phyloP scores from a whole-genome alignment of 768 basidiomycete genomes.

The Chalciporus piperatus region DNA sequence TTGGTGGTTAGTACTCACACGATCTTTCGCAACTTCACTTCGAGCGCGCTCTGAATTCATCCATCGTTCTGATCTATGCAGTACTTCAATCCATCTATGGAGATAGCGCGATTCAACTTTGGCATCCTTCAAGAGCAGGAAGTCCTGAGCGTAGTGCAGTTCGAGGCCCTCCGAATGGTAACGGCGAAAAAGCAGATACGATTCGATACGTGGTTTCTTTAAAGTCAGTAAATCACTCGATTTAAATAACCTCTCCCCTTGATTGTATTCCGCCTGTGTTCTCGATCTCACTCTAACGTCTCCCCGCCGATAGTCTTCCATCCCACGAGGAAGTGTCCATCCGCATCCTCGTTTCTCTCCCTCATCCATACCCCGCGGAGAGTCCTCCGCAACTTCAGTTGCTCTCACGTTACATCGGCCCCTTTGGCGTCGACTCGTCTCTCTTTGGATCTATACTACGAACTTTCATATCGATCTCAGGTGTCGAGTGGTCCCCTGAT shows the following conservation, averaged over 20 bases:
- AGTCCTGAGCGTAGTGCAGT: constrained; percentile 6
- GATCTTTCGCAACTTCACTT: constrained; percentile 4
- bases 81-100: constrained; percentile 86
- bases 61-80: constrained; percentile 25
- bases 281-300: not conserved
- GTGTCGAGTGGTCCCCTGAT: constrained; percentile 74
- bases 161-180: constrained; percentile 11
- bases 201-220: constrained; percentile 66
- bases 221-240: constrained; percentile 45
- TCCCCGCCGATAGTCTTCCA: constrained; percentile 42
- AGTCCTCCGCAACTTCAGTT: constrained; percentile 82
- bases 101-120: constrained; percentile 58
- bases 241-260: not conserved
- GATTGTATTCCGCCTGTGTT: not conserved
- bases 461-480: constrained; percentile 75
- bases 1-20: constrained; percentile 35
- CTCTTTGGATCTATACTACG: constrained; percentile 78
- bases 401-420: constrained; percentile 78
- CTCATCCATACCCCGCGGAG: constrained; percentile 58
- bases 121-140: constrained; percentile 38
- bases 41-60: constrained; percentile 1
- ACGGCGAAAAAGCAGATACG: constrained; percentile 27
- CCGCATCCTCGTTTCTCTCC: constrained; percentile 57
- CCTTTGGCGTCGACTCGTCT: constrained; percentile 67
- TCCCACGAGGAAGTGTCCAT: constrained; percentile 51